Base-by-base conservation (phyloP, 2,329 filamentous ascomycete species). In the Neurospora sp. region DNA sequence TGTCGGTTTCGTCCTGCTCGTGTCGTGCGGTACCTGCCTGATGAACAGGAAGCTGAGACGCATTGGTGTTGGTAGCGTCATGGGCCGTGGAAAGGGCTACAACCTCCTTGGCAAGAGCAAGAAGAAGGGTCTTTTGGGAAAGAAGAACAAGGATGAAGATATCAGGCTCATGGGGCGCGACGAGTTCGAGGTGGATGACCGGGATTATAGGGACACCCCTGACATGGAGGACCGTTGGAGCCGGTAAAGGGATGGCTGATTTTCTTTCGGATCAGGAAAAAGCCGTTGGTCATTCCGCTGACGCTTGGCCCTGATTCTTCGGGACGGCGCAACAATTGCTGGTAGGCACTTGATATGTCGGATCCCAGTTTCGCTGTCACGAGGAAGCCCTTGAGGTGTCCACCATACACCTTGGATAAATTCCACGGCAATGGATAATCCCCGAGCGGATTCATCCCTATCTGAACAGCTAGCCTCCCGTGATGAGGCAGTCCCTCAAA, bases 21-120 rank as follows among this genome's bases (percentile, higher is more conserved):
- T 85, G 72, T 71, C 87, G 74, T 62, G 89, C 79, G 81, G 89
- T 78, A 76, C 88, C 78, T 82, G 84, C 80, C 69, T 90, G 81
- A 87, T 83, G 82, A 86, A 87, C 78, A 80, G 82, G 69, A 81
- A 83, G 74, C 78, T 80, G n/a, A 82, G 86, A 70, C 77, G 77
- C 71, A 85, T 88, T 71, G 78, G 79, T 4, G 75, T 88, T 66
- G 85, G 84, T 68, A 85, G 83, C 74, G 79, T 87, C 78, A 84
- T 87, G 81, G 79, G 82, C 74, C 82, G 84, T 42, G 43, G 71
- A 17, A 66, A 73, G 23, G 75, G 80, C 72, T 82, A 84, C 52
- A 85, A 85, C 77, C 82, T 83, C 70, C 78, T 81, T 10, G 72
- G 76, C 66, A 76, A 75, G 72, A 75, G 71, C 68, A 72, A 79